Base-by-base conservation (phyloP, 2,329 filamentous ascomycete species). In the Didymella keratinophila region DNA sequence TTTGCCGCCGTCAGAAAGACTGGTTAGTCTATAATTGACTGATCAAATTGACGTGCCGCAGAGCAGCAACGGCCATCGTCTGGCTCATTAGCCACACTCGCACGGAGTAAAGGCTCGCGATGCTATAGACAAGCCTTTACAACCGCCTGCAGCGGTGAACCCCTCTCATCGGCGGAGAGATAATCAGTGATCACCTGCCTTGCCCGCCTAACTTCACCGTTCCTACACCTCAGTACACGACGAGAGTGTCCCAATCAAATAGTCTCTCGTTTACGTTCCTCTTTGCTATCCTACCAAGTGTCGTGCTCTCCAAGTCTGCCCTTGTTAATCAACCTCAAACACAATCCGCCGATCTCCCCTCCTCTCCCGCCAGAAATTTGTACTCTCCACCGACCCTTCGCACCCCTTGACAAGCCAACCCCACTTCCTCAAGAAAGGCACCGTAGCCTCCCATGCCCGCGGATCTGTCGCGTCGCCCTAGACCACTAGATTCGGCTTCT, bases 381-480 rank as follows among this genome's bases (percentile, higher is more conserved):
- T 54, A 12, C 39, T 71, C 18, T 72, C 63, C 6, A 79, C 56
- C 16, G 80, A 47, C 39, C 78, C 76, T 0, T 59, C 49, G 51
- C 78, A 80, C 0, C 74, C 78, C 1, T 61, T 58, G 1, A 80
- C 41, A 14, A 80, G 46, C 67, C 72, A 71, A 2, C 63, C 69
- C 79, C 80, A 84, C 59, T 82, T 83, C 45, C 68, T 70, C 3
- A 79, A 58, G 61, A 84, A 83, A 0, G 58, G 54, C 21, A 76
- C 74, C 0, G 76, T 82, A 1, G 80, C 72, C 61, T 84, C 82
- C 82, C 82, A 84, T 8, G 76, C 78, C 0, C 58, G 52, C 1
- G 71, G 56, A 25, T 82, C 75, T 72, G 77, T 79, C 0, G 81
- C 72, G 12, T 82, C 79, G 1, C 80, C 79, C 82, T 81, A 84